Evolutionary conservation across 169 alveolate genomes (phyloP).

Genomic region (Miamiensis avidus): DNA sequence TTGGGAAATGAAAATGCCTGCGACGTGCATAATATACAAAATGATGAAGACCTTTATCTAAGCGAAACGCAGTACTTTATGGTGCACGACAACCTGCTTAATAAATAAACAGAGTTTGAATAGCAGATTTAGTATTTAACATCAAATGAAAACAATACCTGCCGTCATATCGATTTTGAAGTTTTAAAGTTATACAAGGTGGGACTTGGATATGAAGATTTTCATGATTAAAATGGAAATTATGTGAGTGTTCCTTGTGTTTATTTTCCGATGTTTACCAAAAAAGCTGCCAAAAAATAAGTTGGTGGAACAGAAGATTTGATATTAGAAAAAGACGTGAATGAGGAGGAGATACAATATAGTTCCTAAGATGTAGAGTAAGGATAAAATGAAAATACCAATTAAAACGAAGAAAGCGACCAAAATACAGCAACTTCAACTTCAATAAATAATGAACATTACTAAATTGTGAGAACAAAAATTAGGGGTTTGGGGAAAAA

Average conservation of each 20-base stretch:
- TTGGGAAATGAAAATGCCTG: slow-evolving; percentile 13
- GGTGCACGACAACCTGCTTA: slow-evolving; percentile 9
- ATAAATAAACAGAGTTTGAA: slow-evolving; percentile 20
- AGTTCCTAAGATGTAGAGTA: not conserved
- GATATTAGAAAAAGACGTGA: no score
- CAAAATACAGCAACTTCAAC: not conserved
- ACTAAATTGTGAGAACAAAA: slow-evolving; percentile 63
- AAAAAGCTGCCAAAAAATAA: not conserved
- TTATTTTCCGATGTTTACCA: slow-evolving; percentile 58
- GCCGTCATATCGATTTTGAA: slow-evolving; percentile 76
- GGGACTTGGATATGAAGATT: slow-evolving; percentile 81
- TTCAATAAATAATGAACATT: slow-evolving; percentile 25
- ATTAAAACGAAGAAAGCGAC: slow-evolving; percentile 10
- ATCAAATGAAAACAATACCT: slow-evolving; percentile 39
- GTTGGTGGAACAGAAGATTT: no score
- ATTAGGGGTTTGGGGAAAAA: slow-evolving; percentile 69
- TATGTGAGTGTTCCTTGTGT: slow-evolving; percentile 57
- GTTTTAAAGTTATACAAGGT: slow-evolving; percentile 79
- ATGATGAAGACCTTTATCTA: not conserved
- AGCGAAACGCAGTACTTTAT: slow-evolving; percentile 24
- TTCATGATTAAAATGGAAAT: slow-evolving; percentile 66
- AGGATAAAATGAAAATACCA: slow-evolving; percentile 1
- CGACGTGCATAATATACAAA: not conserved
- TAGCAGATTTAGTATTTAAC: slow-evolving; percentile 80
- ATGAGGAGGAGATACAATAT: slow-evolving; percentile 23